Conservation (phyloP, 2,329 filamentous ascomycete species). For the Metarhizium brunneum region DNA sequence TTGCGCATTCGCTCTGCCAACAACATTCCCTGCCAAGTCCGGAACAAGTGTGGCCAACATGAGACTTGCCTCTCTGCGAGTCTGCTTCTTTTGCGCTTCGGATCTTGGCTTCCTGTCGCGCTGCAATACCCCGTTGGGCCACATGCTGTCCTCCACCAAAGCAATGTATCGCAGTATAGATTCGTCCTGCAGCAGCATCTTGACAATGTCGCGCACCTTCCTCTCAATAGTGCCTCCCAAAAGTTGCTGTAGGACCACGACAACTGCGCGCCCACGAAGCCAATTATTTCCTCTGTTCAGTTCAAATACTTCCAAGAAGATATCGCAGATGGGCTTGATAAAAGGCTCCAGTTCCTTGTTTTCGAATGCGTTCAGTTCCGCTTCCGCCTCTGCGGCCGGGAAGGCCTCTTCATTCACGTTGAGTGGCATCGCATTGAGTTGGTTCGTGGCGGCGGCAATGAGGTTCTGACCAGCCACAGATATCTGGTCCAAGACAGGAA, state of each 20-base stretch:
- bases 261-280: slow-evolving; percentile 89
- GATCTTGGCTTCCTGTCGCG: slow-evolving; percentile 49
- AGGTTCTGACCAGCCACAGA: slow-evolving; percentile 88
- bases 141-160: slow-evolving; percentile 67
- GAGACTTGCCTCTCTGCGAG: slow-evolving; percentile 75
- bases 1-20: slow-evolving; percentile 85
- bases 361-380: slow-evolving; percentile 88
- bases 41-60: slow-evolving; percentile 86
- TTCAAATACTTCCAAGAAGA: slow-evolving; percentile 93
- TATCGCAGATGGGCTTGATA: slow-evolving; percentile 95
- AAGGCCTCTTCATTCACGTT: slow-evolving; percentile 40
- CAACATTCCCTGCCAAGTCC: slow-evolving; percentile 85
- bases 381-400: slow-evolving; percentile 70
- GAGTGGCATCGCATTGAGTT: slow-evolving; percentile 48
- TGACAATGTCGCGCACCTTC: slow-evolving; percentile 81
- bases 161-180: slow-evolving; percentile 67
- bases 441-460: slow-evolving; percentile 63
- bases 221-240: slow-evolving; percentile 93
- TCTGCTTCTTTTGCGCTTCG: slow-evolving; percentile 64
- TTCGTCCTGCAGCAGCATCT: slow-evolving; percentile 65
- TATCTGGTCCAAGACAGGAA: slow-evolving; percentile 89
- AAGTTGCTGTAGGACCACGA: slow-evolving; percentile 91
- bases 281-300: slow-evolving; percentile 93
- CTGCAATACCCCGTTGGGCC: slow-evolving; percentile 59
- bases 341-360: slow-evolving; percentile 85